These are phyloP conservation scores for Exophiala sideris DNA, from an alignment of 2,329 filamentous ascomycete species.

Conservation along the genomic window DNA sequence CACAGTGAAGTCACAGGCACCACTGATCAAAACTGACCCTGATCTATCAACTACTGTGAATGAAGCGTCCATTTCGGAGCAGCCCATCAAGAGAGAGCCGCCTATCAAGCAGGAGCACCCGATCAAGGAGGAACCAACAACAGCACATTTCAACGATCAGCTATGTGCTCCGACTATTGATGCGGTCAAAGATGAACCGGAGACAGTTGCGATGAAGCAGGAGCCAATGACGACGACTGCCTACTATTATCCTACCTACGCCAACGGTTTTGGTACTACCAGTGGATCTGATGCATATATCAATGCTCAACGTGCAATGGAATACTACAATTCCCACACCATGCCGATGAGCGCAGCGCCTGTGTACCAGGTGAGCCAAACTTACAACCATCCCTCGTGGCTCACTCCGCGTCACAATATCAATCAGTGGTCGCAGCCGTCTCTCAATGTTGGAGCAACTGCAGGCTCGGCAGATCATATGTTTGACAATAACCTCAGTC, in stretches of 20 bases:
- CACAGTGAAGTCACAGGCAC: not conserved
- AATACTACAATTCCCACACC: not conserved
- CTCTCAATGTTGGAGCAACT: not conserved
- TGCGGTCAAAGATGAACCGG: slow-evolving; percentile 1
- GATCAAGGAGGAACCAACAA: slow-evolving; percentile 3
- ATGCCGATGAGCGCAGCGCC: not conserved
- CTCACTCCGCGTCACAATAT: not conserved
- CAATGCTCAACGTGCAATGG: not conserved
- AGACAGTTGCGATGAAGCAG: not conserved
- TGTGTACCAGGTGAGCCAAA: not conserved
- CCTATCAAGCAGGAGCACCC: not conserved
- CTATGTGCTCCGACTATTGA: not conserved
- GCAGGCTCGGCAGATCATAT: not conserved
- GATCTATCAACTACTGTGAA: not conserved
- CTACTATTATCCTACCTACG: not conserved
- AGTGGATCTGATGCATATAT: too few species aligned
- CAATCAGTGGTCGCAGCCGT: slow-evolving; percentile 1
- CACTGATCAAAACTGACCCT: slow-evolving; percentile 17
- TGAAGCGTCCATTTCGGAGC: not conserved
- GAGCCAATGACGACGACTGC: not conserved
- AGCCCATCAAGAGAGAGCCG: slow-evolving; percentile 13
- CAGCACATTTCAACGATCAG: not conserved
- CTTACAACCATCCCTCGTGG: not conserved
- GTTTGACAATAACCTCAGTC: slow-evolving; percentile 1
- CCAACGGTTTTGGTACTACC: not conserved